Evolutionary conservation across 2,329 filamentous ascomycete species (phyloP), one percentile per base, ranked within the genome.

Genomic region (Botryotinia globosa): DNA sequence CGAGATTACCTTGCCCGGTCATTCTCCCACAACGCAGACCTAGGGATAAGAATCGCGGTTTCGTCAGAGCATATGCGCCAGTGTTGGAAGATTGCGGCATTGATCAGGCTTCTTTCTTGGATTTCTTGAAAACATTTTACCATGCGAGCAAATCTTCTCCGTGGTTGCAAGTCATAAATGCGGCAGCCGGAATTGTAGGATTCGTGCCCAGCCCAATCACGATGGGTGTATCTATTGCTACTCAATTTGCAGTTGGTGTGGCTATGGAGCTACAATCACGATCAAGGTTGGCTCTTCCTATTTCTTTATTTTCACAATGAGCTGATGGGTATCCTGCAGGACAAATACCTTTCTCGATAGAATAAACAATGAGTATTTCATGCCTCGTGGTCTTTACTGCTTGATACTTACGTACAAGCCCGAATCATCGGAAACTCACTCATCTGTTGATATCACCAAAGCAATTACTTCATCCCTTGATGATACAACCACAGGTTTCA

Each of bases 321-420:
- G 25, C 70, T 74, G 37, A 78, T 58, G 6, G 22, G 59, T 45
- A 51, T 67, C 37, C 61, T 71, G 1, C 37, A 79, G 78, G 73
- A 75, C 76, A 22, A 89, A 89, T 76, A 81, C 78, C 0, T 90
- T 88, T 77, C 83, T 91, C 25, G 84, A 89, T 75, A 80, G 82
- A 51, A 83, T 88, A 76, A 90, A 90, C 76, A 82, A 84, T 14
- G 82, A 86, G 4, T 84, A 88, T 73, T 91, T 90, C 78, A 83
- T 83, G 64, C 88, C 88, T 0, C 84, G 83, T 2, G 88, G 88
- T 0, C 82, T 90, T 0, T 87, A 85, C 79, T 85, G 83, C 73
- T 81, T 87, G 32, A 82, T 91, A 54, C 84, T 90, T 80, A 85
- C 85, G 1, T 89, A 84, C 80, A 85, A 85, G 69, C 84, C 85